phyloP scores from a whole-genome alignment of 345 rosid genomes.

The Aurinia saxatilis region DNA sequence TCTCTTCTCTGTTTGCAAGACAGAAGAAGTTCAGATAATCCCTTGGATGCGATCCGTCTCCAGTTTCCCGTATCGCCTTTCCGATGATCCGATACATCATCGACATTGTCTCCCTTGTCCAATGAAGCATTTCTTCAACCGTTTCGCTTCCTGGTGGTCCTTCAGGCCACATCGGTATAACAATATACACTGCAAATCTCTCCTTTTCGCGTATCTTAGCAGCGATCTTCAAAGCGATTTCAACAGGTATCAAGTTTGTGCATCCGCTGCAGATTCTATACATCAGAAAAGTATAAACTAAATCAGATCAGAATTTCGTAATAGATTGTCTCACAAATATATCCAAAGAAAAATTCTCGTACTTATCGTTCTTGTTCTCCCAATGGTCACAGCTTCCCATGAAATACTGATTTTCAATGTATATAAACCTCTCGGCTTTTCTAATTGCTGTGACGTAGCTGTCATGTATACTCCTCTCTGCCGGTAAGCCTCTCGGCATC shows the following conservation, averaged over 20 bases:
- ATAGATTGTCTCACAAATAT: background rate
- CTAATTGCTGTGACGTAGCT: conserved; percentile 72
- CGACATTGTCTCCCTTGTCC: conserved; percentile 76
- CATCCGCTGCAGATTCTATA: conserved; percentile 41
- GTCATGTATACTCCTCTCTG: conserved; percentile 73
- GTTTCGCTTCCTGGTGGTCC: conserved; percentile 74
- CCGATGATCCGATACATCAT: conserved; percentile 79
- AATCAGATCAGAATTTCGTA: background rate
- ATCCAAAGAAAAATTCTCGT: background rate
- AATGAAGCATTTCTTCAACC: conserved; percentile 82
- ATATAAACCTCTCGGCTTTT: conserved; percentile 66
- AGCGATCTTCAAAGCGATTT: conserved; percentile 66
- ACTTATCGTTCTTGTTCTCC: conserved; percentile 45
- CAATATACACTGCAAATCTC: conserved; percentile 68
- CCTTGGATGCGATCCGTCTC: conserved; percentile 47
- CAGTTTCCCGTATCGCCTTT: conserved; percentile 51
- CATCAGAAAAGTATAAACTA: background rate
- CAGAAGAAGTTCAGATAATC: conserved; percentile 85
- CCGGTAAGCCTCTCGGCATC: conserved; percentile 36
- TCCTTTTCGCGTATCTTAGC: conserved; percentile 51
- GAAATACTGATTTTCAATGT: conserved; percentile 88
- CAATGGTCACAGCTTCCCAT: conserved; percentile 78
- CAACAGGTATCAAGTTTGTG: conserved; percentile 71
- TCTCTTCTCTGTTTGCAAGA: conserved; percentile 79
- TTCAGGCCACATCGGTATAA: conserved; percentile 99